Percentiles rank a stretch among this genome's conserved stretches.
These are phyloP conservation scores for Aegilops sharonensis DNA, from an alignment of 176 grass and related monocot species.

Conservation along the genomic window DNA sequence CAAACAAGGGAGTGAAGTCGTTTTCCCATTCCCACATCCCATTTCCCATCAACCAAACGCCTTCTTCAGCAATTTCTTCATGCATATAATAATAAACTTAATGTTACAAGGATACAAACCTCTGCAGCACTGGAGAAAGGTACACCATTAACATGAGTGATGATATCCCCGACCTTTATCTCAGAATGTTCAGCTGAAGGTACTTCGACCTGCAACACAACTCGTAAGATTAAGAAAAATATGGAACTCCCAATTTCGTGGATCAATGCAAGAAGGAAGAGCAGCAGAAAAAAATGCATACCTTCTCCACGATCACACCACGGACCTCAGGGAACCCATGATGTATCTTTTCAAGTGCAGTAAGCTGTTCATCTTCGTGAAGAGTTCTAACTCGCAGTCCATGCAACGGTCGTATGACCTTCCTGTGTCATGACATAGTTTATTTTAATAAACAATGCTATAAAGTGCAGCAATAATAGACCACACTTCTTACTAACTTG, in stretches of 20 bases:
- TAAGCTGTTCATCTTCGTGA: neutral
- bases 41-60: neutral
- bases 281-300: neutral
- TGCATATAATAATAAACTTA: neutral
- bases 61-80: neutral
- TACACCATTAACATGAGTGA: conserved; percentile 20
- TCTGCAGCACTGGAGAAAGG: conserved; percentile 24
- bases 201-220: conserved; percentile 1
- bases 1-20: neutral
- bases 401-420: conserved; percentile 18
- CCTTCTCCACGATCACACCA: conserved; percentile 27
- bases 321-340: neutral
- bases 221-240: neutral
- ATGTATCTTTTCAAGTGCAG: conserved; percentile 6
- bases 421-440: neutral
- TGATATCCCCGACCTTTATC: conserved; percentile 12
- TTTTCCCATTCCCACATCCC: neutral
- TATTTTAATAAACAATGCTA: neutral
- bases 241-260: neutral
- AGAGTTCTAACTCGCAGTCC: conserved; percentile 3
- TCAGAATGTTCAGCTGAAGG: neutral
- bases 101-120: neutral
- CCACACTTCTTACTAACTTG: neutral
- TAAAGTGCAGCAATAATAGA: neutral
- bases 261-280: neutral